phyloP scores from a whole-genome alignment of 179 eudicot species.

The Spinacia oleracea region DNA sequence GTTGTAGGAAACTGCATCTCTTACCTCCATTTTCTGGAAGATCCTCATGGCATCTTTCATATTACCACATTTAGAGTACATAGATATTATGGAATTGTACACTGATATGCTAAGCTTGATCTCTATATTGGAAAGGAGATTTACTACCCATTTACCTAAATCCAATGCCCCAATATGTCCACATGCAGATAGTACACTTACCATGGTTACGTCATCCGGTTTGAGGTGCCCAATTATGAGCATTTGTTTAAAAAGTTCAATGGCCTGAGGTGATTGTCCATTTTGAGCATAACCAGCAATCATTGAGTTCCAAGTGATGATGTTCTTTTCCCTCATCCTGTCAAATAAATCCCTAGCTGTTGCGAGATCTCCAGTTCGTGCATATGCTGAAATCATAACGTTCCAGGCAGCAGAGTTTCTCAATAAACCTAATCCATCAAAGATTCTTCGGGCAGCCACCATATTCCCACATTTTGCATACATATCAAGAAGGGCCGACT shows the following conservation, averaged over 20 bases:
- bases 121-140: constrained; percentile 27
- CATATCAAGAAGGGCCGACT: constrained; percentile 65
- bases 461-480: constrained; percentile 64
- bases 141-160: constrained; percentile 51
- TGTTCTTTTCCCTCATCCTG: constrained; percentile 42
- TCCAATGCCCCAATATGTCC: constrained; percentile 71
- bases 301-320: constrained; percentile 69
- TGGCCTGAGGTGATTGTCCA: constrained; percentile 54
- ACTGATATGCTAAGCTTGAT: constrained; percentile 45
- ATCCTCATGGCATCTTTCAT: constrained; percentile 52
- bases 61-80: constrained; percentile 75
- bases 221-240: constrained; percentile 23
- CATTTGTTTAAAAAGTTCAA: constrained; percentile 63
- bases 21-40: constrained; percentile 48
- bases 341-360: constrained; percentile 53
- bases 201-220: constrained; percentile 68
- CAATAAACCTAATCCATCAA: constrained; percentile 37
- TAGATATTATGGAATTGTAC: constrained; percentile 59
- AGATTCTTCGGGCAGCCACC: constrained; percentile 46
- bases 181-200: constrained; percentile 68
- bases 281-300: constrained; percentile 74
- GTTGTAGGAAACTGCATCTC: constrained; percentile 61
- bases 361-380: constrained; percentile 50
- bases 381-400: constrained; percentile 61
- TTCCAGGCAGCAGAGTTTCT: constrained; percentile 52